Evolutionary conservation across 2,329 filamentous ascomycete genomes (phyloP).

Genomic region (Diaporthe humulicola): DNA sequence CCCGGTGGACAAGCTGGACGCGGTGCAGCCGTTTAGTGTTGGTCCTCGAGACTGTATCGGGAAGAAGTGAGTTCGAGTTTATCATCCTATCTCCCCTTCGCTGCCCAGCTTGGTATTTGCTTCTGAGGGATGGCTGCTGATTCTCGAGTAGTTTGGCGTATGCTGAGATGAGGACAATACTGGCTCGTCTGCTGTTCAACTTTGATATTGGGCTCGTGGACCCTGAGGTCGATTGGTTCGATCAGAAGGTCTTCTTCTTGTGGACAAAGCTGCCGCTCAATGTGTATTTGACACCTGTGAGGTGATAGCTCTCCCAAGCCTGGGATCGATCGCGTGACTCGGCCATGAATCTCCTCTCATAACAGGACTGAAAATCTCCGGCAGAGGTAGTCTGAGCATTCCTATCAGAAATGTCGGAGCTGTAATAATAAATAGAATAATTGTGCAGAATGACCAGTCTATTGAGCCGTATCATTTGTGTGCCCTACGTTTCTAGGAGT

Average conservation of each 20-base stretch:
- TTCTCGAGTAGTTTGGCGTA: slow-evolving; percentile 57
- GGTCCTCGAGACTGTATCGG: slow-evolving; percentile 66
- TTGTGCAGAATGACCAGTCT: neutral
- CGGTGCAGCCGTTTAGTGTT: slow-evolving; percentile 61
- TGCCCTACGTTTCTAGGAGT: neutral
- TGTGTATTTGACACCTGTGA: slow-evolving; percentile 52
- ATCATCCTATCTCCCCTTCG: neutral
- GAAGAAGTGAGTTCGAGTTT: slow-evolving; percentile 58
- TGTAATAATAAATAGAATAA: no score
- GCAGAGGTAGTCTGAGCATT: neutral
- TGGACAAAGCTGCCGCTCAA: slow-evolving; percentile 57
- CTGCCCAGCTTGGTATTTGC: no score
- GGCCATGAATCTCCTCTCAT: neutral
- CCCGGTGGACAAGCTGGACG: slow-evolving; percentile 55
- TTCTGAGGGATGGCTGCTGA: neutral
- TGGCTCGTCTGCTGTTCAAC: slow-evolving; percentile 61
- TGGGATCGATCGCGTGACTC: neutral
- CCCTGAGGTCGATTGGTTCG: slow-evolving; percentile 54
- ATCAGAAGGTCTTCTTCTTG: slow-evolving; percentile 54
- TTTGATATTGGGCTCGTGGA: slow-evolving; percentile 60
- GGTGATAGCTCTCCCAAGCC: neutral
- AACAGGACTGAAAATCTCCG: neutral
- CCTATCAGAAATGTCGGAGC: no score
- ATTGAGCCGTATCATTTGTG: neutral
- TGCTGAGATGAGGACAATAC: slow-evolving; percentile 63